phyloP scores from a whole-genome alignment of 2,329 filamentous ascomycete species.

The Calonectria crousiana region DNA sequence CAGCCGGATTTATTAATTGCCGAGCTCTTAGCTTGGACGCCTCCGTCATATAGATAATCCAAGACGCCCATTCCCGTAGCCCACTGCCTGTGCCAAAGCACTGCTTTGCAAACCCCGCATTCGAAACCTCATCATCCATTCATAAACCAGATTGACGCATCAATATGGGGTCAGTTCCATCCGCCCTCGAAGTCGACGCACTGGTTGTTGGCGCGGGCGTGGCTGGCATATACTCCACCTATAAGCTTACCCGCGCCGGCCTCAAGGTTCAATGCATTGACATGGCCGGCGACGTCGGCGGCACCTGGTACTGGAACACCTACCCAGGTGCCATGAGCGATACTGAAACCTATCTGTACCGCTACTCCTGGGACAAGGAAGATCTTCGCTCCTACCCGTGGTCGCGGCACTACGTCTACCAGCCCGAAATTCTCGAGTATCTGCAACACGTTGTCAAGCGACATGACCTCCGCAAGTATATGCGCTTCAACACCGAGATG shows the following conservation, averaged over 20 bases:
- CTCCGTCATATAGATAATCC: neutral
- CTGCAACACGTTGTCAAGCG: slow-evolving; percentile 23
- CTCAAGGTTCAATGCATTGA: slow-evolving; percentile 23
- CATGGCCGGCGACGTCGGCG: slow-evolving; percentile 21
- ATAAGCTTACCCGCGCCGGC: neutral
- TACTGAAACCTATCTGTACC: slow-evolving; percentile 25
- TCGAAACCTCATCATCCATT: too few relatives aligned
- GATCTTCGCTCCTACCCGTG: slow-evolving; percentile 24
- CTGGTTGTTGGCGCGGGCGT: slow-evolving; percentile 27
- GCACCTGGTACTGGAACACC: slow-evolving; percentile 29
- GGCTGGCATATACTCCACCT: slow-evolving; percentile 22
- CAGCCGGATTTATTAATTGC: neutral
- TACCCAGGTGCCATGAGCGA: slow-evolving; percentile 32
- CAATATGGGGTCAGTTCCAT: too few relatives aligned
- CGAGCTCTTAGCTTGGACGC: neutral
- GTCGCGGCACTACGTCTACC: slow-evolving; percentile 26
- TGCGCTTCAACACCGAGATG: slow-evolving; percentile 55
- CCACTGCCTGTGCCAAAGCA: too few relatives aligned
- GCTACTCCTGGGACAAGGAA: slow-evolving; percentile 30
- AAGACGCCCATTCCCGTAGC: too few relatives aligned
- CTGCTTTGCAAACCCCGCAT: too few relatives aligned
- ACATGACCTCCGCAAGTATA: slow-evolving; percentile 46
- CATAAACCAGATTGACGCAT: too few relatives aligned
- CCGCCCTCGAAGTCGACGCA: slow-evolving; percentile 1
- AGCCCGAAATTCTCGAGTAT: slow-evolving; percentile 28